These are phyloP conservation scores for Penicillium psychrofluorescens DNA, from an alignment of 495 filamentous ascomycete species.

Conservation along the genomic window DNA sequence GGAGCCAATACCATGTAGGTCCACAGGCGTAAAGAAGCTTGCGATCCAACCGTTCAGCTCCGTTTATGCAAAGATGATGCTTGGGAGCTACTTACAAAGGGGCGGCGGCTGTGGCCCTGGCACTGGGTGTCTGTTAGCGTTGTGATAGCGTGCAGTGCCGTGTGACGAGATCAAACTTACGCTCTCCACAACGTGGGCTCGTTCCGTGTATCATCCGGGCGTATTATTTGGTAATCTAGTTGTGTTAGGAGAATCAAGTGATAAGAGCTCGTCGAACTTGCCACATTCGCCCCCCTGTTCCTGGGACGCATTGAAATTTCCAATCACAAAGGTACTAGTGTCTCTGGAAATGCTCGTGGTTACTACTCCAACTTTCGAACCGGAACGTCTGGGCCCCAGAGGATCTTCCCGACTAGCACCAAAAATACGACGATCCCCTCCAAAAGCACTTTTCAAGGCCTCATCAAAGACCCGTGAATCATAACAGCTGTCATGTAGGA, in stretches of 20 bases:
- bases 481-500: constrained; percentile 23
- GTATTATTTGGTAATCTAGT: constrained; percentile 18
- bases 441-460: constrained; percentile 18
- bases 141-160: neutral
- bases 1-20: constrained; percentile 10
- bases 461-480: constrained; percentile 14
- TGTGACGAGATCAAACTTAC: no score
- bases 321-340: constrained; percentile 14
- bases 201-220: constrained; percentile 7
- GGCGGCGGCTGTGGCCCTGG: constrained; percentile 11
- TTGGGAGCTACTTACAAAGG: constrained; percentile 10
- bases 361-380: constrained; percentile 12
- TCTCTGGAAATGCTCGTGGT: constrained; percentile 15
- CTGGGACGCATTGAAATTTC: constrained; percentile 14
- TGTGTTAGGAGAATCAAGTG: neutral
- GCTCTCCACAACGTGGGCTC: no score
- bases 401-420: constrained; percentile 1
- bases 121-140: constrained; percentile 6
- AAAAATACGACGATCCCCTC: constrained; percentile 16
- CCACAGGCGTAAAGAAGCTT: constrained; percentile 13
- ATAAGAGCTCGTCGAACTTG: constrained; percentile 4
- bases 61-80: neutral
- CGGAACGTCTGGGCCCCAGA: neutral
- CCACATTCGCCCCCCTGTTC: constrained; percentile 4
- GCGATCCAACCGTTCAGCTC: neutral